A percentile compares a stretch with the other conserved stretches of the same genome.
phyloP scores from a whole-genome alignment of 768 basidiomycete species.

The Lactarius sanguifluus region DNA sequence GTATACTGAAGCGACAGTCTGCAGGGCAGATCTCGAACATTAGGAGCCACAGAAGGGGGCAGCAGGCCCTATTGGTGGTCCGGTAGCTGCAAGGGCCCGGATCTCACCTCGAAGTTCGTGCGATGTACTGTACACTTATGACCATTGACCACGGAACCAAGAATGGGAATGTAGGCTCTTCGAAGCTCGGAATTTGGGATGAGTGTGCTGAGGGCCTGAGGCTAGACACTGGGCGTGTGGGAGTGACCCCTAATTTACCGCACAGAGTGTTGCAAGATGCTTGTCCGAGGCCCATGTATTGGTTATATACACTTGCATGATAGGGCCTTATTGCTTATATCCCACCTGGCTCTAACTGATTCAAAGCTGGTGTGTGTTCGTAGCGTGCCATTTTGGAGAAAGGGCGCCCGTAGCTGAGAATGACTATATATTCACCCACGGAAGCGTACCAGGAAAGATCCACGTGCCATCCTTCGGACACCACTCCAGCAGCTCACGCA shows the following conservation, averaged over 20 bases:
- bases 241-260: neutral
- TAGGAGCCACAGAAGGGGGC: too few relatives aligned
- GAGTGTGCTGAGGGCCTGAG: too few relatives aligned
- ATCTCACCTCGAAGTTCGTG: neutral
- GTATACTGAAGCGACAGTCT: too few relatives aligned
- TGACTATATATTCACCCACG: conserved; percentile 45
- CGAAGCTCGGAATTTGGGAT: neutral
- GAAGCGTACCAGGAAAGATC: conserved; percentile 55
- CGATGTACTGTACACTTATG: neutral
- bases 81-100: too few relatives aligned
- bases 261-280: too few relatives aligned
- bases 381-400: neutral
- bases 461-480: conserved; percentile 56
- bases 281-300: too few relatives aligned
- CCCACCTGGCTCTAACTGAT: neutral
- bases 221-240: neutral
- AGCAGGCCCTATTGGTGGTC: too few relatives aligned
- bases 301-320: too few relatives aligned
- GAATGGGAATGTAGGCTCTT: neutral
- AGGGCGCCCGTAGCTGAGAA: neutral
- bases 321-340: too few relatives aligned
- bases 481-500: conserved; percentile 74
- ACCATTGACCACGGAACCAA: neutral
- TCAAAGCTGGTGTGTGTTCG: neutral
- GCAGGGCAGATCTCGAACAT: too few relatives aligned